Percentiles rank a stretch among this genome's conserved stretches.
These are phyloP conservation scores for Mycena vulgaris DNA, from an alignment of 768 basidiomycete species.

Conservation along the genomic window DNA sequence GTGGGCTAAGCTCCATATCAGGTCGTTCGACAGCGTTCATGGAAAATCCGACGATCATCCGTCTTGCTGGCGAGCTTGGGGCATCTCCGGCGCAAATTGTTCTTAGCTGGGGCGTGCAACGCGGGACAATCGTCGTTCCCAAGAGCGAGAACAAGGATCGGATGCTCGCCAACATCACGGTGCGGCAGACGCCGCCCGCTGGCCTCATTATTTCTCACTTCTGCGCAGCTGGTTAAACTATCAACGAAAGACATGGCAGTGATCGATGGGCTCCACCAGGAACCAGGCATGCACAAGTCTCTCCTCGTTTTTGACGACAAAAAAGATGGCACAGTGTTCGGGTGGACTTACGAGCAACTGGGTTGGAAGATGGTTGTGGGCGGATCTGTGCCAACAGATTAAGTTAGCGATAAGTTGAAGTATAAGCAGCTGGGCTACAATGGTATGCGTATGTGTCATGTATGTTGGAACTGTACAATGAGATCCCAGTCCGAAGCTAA, in stretches of 20 bases:
- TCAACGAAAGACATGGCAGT: conserved; percentile 55
- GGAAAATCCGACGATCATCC: conserved; percentile 49
- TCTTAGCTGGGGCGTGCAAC: conserved; percentile 76
- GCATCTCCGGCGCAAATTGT: conserved; percentile 66
- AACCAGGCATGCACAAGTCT: conserved; percentile 59
- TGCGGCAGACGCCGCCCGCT: conserved; percentile 46
- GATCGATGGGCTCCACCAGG: conserved; percentile 58
- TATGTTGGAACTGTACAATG: conserved; percentile 19
- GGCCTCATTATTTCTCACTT: conserved; percentile 27
- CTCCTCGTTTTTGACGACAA: conserved; percentile 14
- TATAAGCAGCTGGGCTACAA: conserved; percentile 22
- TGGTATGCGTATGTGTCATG: conserved; percentile 4
- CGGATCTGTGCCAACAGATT: conserved; percentile 41
- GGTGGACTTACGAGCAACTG: conserved; percentile 62
- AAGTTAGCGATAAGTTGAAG: background rate
- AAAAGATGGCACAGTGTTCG: conserved; percentile 48
- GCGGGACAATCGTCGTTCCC: conserved; percentile 73
- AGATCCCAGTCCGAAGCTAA: conserved; percentile 16
- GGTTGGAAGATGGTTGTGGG: conserved; percentile 59
- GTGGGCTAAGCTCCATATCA: conserved; percentile 8
- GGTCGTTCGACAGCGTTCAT: conserved; percentile 48
- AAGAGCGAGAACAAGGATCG: conserved; percentile 68
- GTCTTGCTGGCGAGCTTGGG: conserved; percentile 52
- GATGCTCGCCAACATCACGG: conserved; percentile 64
- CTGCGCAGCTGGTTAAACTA: conserved; percentile 53